These are phyloP conservation scores for Allantophomopsis cytisporea DNA, from an alignment of 2,329 filamentous ascomycete genomes.

Conservation along the genomic window DNA sequence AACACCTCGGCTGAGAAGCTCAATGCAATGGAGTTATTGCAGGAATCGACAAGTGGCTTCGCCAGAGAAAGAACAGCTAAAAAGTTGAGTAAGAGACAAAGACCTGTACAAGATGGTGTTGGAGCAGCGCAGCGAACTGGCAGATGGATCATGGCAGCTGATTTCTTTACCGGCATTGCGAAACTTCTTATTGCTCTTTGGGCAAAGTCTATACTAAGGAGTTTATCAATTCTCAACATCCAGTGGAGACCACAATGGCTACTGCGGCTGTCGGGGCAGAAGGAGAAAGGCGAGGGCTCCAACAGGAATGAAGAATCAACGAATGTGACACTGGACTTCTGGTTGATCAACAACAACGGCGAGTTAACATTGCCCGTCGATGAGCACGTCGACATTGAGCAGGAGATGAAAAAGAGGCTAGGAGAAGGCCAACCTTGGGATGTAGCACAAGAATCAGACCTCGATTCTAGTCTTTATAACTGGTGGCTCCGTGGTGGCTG, in stretches of 20 bases:
- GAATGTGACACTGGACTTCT: constrained; percentile 31
- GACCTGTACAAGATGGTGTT: constrained; percentile 46
- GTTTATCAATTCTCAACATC: constrained; percentile 46
- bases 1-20: constrained; percentile 15
- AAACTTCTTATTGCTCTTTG: constrained; percentile 39
- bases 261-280: constrained; percentile 16
- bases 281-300: constrained; percentile 5
- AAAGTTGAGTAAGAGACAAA: constrained; percentile 29
- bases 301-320: constrained; percentile 12
- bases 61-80: constrained; percentile 57
- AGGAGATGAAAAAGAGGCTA: constrained; percentile 55
- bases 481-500: constrained; percentile 79
- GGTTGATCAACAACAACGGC: constrained; percentile 36
- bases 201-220: constrained; percentile 8
- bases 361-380: constrained; percentile 40
- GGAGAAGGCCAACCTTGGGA: constrained; percentile 25
- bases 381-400: constrained; percentile 67
- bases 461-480: constrained; percentile 64
- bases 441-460: constrained; percentile 42
- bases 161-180: constrained; percentile 65
- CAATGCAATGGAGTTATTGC: constrained; percentile 16
- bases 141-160: constrained; percentile 62
- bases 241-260: constrained; percentile 51
- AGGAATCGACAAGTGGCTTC: constrained; percentile 44
- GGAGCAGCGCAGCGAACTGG: constrained; percentile 68